phyloP scores from a whole-genome alignment of 2,329 filamentous ascomycete genomes.

The Fusarium sp. region DNA sequence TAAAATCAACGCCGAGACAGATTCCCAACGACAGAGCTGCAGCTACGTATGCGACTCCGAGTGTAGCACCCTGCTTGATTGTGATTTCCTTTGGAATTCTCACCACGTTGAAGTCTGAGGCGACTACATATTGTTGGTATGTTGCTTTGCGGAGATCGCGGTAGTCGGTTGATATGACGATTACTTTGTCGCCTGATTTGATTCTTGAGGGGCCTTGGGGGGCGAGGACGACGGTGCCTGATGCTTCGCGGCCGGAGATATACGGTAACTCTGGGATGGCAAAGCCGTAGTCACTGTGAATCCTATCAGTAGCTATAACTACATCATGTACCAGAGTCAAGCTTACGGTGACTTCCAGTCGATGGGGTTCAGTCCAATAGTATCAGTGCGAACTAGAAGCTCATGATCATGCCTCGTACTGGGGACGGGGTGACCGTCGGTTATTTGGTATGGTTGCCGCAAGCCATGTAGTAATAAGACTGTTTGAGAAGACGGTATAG shows the following conservation, averaged over 20 bases:
- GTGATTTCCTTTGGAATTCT: conserved; percentile 65
- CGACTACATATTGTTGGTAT: conserved; percentile 75
- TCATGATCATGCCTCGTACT: conserved; percentile 52
- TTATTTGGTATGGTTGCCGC: conserved; percentile 59
- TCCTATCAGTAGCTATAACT: accelerated
- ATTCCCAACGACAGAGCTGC: conserved; percentile 73
- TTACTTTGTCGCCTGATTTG: conserved; percentile 63
- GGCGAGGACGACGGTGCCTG: conserved; percentile 67
- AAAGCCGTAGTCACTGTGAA: conserved; percentile 74
- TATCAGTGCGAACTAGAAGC: conserved; percentile 69
- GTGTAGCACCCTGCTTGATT: conserved; percentile 65
- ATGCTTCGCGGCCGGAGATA: conserved; percentile 75
- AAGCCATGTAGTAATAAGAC: conserved; percentile 61
- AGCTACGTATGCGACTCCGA: conserved; percentile 78
- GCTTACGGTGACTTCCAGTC: conserved; percentile 75
- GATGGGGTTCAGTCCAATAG: conserved; percentile 79
- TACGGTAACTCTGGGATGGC: conserved; percentile 74
- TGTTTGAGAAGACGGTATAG: conserved; percentile 50
- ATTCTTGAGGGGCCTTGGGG: conserved; percentile 55
- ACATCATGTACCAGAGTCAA: accelerated
- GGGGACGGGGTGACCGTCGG: conserved; percentile 57
- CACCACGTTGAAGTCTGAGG: conserved; percentile 71
- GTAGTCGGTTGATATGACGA: conserved; percentile 79
- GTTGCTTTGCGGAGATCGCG: conserved; percentile 76
- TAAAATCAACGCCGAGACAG: conserved; percentile 75